These are phyloP conservation scores for Cladorrhinum sp. DNA, from an alignment of 2,329 filamentous ascomycete genomes.

Conservation along the genomic window DNA sequence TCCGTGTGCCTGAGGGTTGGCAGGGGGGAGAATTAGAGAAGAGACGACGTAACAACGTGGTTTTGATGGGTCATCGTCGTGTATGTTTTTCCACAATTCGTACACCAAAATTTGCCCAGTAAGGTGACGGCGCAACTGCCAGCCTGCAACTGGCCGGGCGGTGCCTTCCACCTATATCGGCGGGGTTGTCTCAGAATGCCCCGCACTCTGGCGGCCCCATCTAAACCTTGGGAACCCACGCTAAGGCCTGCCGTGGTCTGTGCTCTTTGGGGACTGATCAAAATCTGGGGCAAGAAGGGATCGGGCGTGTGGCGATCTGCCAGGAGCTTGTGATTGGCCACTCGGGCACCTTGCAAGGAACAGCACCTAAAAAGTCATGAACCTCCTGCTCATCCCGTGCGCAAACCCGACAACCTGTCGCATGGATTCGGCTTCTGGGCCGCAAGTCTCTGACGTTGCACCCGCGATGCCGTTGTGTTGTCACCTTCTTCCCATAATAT, in stretches of 20 bases:
- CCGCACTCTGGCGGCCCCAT: background rate
- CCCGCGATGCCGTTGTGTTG: background rate
- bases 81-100: background rate
- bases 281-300: slow-evolving; percentile 4
- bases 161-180: slow-evolving; percentile 6
- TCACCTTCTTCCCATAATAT: background rate
- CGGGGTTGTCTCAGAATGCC: background rate
- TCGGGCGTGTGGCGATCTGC: background rate
- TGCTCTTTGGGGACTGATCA: background rate
- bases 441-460: slow-evolving; percentile 4
- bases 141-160: background rate
- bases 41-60: background rate
- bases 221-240: background rate
- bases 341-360: background rate
- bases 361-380: background rate
- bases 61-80: background rate
- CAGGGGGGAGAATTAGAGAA: too few relatives aligned
- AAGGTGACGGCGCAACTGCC: background rate
- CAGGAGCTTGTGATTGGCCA: background rate
- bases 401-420: slow-evolving; percentile 1
- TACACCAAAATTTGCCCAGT: background rate
- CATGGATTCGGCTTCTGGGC: background rate
- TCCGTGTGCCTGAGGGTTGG: background rate
- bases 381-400: background rate
- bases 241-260: background rate